Evolutionary conservation across 768 basidiomycete species (phyloP).

Genomic region (Trametes coccinea): DNA sequence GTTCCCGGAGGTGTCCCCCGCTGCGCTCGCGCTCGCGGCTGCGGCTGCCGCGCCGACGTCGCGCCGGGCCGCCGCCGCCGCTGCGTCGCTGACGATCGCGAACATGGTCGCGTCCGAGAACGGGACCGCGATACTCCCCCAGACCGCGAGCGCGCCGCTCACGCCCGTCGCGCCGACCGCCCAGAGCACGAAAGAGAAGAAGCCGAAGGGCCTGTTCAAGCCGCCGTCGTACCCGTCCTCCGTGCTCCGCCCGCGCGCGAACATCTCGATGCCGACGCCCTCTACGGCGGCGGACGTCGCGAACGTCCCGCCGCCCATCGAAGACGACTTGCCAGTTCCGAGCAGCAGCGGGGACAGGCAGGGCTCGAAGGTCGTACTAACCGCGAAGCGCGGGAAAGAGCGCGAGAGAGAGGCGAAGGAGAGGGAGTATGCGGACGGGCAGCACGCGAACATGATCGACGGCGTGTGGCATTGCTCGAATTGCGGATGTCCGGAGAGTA

Average conservation of each 20-base stretch:
- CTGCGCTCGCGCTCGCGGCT: slow-evolving; percentile 64
- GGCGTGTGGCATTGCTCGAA: slow-evolving; percentile 96
- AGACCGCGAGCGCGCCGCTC: slow-evolving; percentile 44
- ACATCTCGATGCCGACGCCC: slow-evolving; percentile 56
- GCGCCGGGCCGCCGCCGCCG: slow-evolving; percentile 82
- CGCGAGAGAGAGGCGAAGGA: slow-evolving; percentile 82
- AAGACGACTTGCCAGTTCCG: slow-evolving; percentile 55
- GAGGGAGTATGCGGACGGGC: slow-evolving; percentile 79
- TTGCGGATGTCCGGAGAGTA: slow-evolving; percentile 86
- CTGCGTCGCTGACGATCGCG: slow-evolving; percentile 81
- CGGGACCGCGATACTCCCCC: slow-evolving; percentile 55
- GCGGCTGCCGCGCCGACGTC: slow-evolving; percentile 69
- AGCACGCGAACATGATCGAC: slow-evolving; percentile 78
- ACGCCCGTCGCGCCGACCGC: slow-evolving; percentile 37
- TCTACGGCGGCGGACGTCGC: slow-evolving; percentile 70
- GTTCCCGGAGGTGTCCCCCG: slow-evolving; percentile 76
- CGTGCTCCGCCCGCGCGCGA: slow-evolving; percentile 62
- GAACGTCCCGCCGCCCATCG: slow-evolving; percentile 57
- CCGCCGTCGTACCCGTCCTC: slow-evolving; percentile 57
- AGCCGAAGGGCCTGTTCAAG: slow-evolving; percentile 71
- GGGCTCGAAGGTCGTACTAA: slow-evolving; percentile 44
- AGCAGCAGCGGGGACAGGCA: slow-evolving; percentile 44
- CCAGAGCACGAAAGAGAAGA: slow-evolving; percentile 59
- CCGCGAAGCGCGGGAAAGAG: slow-evolving; percentile 69
- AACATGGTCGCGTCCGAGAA: slow-evolving; percentile 94